A percentile compares a stretch with the other conserved stretches of the same genome.
Conservation (phyloP, 345 rosid species). For the Acer yangbiense region DNA sequence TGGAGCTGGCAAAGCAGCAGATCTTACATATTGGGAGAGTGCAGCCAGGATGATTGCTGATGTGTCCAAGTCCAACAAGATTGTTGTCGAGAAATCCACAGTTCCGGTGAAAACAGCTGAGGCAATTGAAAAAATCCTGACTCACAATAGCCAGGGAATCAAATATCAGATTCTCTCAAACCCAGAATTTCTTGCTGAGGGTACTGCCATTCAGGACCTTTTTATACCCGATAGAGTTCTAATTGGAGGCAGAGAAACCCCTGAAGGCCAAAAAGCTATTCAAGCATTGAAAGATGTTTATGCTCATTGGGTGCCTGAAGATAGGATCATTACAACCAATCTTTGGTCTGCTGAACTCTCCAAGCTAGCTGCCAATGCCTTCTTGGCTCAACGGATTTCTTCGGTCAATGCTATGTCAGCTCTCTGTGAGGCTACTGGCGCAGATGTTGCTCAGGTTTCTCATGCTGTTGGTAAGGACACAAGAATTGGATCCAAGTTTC, state of each 20-base stretch:
- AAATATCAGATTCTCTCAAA: constrained; percentile 85
- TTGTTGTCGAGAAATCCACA: constrained; percentile 89
- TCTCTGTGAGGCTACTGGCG: constrained; percentile 83
- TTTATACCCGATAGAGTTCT: constrained; percentile 76
- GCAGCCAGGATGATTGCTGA: constrained; percentile 89
- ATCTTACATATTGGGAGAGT: constrained; percentile 87
- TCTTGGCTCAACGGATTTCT: constrained; percentile 85
- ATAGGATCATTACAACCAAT: constrained; percentile 63
- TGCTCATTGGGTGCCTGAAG: constrained; percentile 84
- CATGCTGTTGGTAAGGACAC: constrained; percentile 73
- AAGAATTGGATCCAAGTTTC: constrained; percentile 77
- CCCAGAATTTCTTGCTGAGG: constrained; percentile 89
- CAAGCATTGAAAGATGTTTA: constrained; percentile 70
- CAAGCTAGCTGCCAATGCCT: constrained; percentile 84
- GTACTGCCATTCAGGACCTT: constrained; percentile 78
- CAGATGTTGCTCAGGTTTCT: constrained; percentile 70
- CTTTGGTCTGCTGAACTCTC: constrained; percentile 96
- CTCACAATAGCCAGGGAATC: constrained; percentile 79
- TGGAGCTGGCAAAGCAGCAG: constrained; percentile 90
- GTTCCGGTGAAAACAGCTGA: constrained; percentile 89
- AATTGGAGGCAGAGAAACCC: constrained; percentile 81
- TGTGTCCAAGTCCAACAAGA: constrained; percentile 74
- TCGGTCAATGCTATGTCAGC: constrained; percentile 90
- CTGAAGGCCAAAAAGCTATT: constrained; percentile 63
- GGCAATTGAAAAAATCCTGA: constrained; percentile 78